Base-by-base conservation (phyloP, 225 moss, liverwort and hornwort species). In the Polytrichum formosum region DNA sequence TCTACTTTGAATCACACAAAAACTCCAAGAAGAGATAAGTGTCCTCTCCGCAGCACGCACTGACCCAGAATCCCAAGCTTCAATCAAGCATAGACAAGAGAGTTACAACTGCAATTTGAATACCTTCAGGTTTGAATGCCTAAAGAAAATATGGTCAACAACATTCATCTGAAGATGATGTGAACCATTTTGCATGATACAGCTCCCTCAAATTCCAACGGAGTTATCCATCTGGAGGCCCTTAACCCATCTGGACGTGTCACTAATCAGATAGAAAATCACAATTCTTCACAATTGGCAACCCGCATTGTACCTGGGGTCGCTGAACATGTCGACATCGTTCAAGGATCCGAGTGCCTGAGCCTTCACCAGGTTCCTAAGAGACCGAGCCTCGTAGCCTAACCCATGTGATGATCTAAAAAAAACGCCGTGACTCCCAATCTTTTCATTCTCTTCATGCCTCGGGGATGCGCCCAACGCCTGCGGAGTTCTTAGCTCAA, bases 401-500 rank as follows among this genome's bases (percentile, higher is more conserved):
- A 59, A 59, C 59, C 59, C 59, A 20, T 20, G 9, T 9, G 21
- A n/a, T 59, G 23, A 59, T 23, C 59, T 20, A 2, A 23, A 46
- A 13, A 46, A 46, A 46, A 46, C 16, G 4, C 46, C 16, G 46
- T 46, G 13, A 46, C 56, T 22, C 22, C 79, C 63, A 22, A 72
- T 54, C 31, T 62, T 73, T 54, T 78, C 85, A 71, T 26, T 76
- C 53, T 79, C 76, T 69, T 82, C 85, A n/a, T 53, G 64, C 53
- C 74, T 61, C 22, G 85, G 85, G 46, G 81, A 76, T 17, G 76
- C 76, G 9, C 82, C 85, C 28, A 82, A 22, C 3, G 85, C 82
- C 55, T 85, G 79, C 76, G 85, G 85, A 55, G 85, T 85, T 22
- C 81, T 74, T 21, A 85, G 74, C 72, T 85, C 81, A 1, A 69